phyloP scores from a whole-genome alignment of 768 basidiomycete genomes.

The Psilocybe azurescens region DNA sequence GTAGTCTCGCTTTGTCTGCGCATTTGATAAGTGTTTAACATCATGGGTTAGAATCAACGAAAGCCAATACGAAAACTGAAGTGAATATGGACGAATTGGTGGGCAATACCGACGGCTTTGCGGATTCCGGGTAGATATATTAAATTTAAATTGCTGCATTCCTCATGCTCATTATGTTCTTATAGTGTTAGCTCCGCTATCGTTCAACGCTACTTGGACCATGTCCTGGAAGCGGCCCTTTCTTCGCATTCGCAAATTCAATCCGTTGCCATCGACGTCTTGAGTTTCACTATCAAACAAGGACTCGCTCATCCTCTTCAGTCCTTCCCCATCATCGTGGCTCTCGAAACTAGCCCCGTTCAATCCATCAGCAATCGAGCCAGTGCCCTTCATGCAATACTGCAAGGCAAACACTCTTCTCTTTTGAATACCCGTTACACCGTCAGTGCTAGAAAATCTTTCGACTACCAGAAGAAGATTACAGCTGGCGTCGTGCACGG shows the following conservation, averaged over 20 bases:
- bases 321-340: conserved; percentile 91
- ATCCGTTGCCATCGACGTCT: conserved; percentile 84
- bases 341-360: conserved; percentile 86
- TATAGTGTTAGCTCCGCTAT: conserved; percentile 91
- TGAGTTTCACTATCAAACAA: conserved; percentile 93
- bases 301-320: conserved; percentile 95
- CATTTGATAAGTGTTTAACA: background rate
- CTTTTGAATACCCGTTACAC: conserved; percentile 87
- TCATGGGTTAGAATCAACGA: conserved; percentile 40
- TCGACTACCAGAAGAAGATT: conserved; percentile 79
- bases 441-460: conserved; percentile 81
- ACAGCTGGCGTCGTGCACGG: conserved; percentile 56
- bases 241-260: conserved; percentile 76
- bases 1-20: conserved; percentile 32
- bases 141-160: background rate
- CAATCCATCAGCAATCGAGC: conserved; percentile 72
- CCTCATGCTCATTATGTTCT: conserved; percentile 3
- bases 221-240: conserved; percentile 82
- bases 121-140: conserved; percentile 89
- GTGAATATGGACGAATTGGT: conserved; percentile 94
- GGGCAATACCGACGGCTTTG: conserved; percentile 94
- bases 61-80: conserved; percentile 50
- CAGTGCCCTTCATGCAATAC: conserved; percentile 74
- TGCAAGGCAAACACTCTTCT: conserved; percentile 90
- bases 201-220: conserved; percentile 88